Percentiles rank a stretch among this genome's conserved stretches.
phyloP scores from a whole-genome alignment of 352 stramenopile species.

The Phytophthora pistaciae region DNA sequence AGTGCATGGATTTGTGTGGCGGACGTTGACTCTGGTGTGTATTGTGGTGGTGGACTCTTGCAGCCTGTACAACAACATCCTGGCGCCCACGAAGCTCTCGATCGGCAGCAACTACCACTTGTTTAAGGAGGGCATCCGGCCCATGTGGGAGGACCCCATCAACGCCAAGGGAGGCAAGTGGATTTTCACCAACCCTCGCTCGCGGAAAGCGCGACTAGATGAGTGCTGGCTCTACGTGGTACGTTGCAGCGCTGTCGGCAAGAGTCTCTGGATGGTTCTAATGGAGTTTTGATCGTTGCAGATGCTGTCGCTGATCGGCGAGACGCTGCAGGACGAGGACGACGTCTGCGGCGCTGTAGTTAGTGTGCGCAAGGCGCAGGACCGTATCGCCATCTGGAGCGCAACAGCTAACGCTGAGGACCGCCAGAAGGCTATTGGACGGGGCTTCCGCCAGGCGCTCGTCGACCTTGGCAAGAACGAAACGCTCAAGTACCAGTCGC shows the following conservation, averaged over 20 bases:
- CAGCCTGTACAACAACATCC: constrained; percentile 96
- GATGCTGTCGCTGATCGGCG: constrained; percentile 96
- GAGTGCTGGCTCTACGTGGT: constrained; percentile 97
- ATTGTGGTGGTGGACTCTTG: not conserved
- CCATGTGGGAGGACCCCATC: constrained; percentile 97
- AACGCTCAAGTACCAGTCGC: constrained; percentile 90
- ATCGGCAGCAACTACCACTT: constrained; percentile 97
- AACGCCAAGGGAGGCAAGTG: constrained; percentile 98
- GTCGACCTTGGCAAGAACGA: constrained; percentile 90
- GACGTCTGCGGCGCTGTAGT: constrained; percentile 97
- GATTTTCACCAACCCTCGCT: constrained; percentile 96
- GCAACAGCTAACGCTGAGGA: constrained; percentile 80
- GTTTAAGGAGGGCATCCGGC: constrained; percentile 97
- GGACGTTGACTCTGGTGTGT: constrained; percentile 5
- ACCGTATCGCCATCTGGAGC: constrained; percentile 97
- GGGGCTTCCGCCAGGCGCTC: constrained; percentile 82
- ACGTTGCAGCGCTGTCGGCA: constrained; percentile 15
- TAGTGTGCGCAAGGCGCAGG: constrained; percentile 94
- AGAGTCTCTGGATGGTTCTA: not conserved
- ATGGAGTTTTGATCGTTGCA: constrained; percentile 30
- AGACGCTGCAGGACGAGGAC: constrained; percentile 95
- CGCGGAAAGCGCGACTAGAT: constrained; percentile 92
- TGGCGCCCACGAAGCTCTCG: constrained; percentile 89
- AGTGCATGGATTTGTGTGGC: not conserved
- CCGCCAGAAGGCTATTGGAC: constrained; percentile 82